These are phyloP conservation scores for Cordia subcordata DNA, from an alignment of 257 asterid genomes.

Conservation along the genomic window DNA sequence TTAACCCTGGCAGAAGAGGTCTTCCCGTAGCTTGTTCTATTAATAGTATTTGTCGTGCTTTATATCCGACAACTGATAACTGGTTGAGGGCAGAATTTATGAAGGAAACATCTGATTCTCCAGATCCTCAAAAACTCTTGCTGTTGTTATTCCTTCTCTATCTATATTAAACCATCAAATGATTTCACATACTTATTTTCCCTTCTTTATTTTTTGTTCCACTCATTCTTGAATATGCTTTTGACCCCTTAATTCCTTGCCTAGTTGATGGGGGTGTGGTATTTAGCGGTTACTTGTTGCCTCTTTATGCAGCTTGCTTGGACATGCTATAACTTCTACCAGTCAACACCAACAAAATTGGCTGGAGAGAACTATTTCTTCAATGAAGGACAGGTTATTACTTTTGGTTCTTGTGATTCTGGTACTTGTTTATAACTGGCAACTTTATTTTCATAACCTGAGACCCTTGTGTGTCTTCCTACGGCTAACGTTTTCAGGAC, in stretches of 20 bases:
- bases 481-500: slow-evolving; percentile 42
- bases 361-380: slow-evolving; percentile 98
- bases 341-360: slow-evolving; percentile 93
- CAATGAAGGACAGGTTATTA: slow-evolving; percentile 64
- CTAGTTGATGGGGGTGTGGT: slow-evolving; percentile 9
- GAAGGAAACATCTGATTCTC: not conserved
- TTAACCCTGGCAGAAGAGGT: slow-evolving; percentile 94
- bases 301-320: slow-evolving; percentile 77
- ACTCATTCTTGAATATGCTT: too few species aligned
- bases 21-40: not conserved
- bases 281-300: slow-evolving; percentile 12
- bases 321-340: slow-evolving; percentile 99
- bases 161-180: too few species aligned
- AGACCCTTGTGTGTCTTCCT: slow-evolving; percentile 2
- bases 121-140: not conserved
- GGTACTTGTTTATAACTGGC: slow-evolving; percentile 4
- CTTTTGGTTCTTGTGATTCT: slow-evolving; percentile 5
- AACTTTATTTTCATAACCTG: not conserved
- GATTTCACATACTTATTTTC: too few species aligned
- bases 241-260: not conserved
- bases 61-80: too few species aligned
- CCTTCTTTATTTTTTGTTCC: too few species aligned
- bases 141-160: too few species aligned
- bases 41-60: too few species aligned
- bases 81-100: too few species aligned